A percentile compares a stretch with the other conserved stretches of the same genome.
Evolutionary conservation across 768 basidiomycete genomes (phyloP).

Genomic region (Ramaria sp.): DNA sequence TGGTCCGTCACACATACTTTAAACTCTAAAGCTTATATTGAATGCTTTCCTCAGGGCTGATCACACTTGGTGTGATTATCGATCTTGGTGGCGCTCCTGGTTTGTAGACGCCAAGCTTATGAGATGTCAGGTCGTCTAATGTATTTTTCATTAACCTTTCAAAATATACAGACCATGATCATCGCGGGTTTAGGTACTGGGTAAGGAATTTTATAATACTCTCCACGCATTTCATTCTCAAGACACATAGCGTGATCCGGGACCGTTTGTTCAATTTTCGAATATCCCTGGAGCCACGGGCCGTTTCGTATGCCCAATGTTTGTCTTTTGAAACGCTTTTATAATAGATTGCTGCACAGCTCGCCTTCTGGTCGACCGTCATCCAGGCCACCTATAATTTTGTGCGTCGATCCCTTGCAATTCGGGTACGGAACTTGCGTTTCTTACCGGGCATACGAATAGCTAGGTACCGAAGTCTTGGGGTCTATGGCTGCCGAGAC

Average conservation of each 20-base stretch:
- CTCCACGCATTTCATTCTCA: conserved; percentile 18
- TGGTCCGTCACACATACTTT: conserved; percentile 16
- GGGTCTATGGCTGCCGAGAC: conserved; percentile 32
- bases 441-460: conserved; percentile 17
- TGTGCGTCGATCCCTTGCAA: not conserved
- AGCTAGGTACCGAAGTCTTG: conserved; percentile 35
- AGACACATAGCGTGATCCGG: conserved; percentile 20
- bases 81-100: conserved; percentile 45
- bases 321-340: no score
- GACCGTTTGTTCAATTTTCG: conserved; percentile 23
- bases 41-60: conserved; percentile 22
- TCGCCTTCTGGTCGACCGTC: conserved; percentile 29
- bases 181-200: conserved; percentile 30
- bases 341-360: no score
- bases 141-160: no score
- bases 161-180: conserved; percentile 31
- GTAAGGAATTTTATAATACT: conserved; percentile 15
- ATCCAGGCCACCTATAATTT: conserved; percentile 19
- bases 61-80: conserved; percentile 38
- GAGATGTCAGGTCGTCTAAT: no score
- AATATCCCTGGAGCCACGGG: conserved; percentile 27
- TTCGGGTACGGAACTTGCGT: conserved; percentile 12
- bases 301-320: no score
- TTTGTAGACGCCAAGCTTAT: no score
- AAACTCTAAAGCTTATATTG: not conserved